Evolutionary conservation across 169 alveolate genomes (phyloP).

Genomic region (Eimeria praecox): DNA sequence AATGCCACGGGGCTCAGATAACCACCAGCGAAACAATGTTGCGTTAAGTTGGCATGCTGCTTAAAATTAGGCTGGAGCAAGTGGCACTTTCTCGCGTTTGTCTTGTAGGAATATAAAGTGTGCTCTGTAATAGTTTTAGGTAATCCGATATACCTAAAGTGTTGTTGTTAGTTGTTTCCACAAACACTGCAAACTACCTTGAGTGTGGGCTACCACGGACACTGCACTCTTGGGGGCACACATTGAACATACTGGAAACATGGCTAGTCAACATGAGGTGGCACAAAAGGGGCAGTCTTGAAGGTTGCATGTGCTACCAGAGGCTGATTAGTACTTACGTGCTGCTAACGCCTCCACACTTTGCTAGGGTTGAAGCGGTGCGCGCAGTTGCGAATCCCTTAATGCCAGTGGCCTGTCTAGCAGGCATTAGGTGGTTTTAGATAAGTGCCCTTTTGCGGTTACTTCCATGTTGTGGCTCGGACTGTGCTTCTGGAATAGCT

Average conservation of each 20-base stretch:
- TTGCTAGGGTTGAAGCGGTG: neutral
- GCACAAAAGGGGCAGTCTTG: neutral
- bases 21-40: too few relatives aligned
- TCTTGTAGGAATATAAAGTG: neutral
- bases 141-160: too few relatives aligned
- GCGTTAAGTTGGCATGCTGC: neutral
- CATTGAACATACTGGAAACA: neutral
- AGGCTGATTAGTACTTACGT: neutral
- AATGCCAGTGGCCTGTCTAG: neutral
- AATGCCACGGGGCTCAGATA: too few relatives aligned
- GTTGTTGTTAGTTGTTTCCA: too few relatives aligned
- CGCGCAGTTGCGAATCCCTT: neutral
- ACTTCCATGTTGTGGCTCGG: neutral
- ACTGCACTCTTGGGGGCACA: neutral
- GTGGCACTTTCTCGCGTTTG: neutral
- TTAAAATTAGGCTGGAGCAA: neutral
- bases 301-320: neutral
- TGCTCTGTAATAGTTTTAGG: neutral
- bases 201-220: neutral
- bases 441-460: too few relatives aligned
- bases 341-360: neutral
- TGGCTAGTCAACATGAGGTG: neutral
- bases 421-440: neutral
- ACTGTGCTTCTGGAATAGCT: neutral
- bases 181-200: neutral